Conservation (phyloP, 805 yeast genomes). For the Metschnikowia orientalis region DNA sequence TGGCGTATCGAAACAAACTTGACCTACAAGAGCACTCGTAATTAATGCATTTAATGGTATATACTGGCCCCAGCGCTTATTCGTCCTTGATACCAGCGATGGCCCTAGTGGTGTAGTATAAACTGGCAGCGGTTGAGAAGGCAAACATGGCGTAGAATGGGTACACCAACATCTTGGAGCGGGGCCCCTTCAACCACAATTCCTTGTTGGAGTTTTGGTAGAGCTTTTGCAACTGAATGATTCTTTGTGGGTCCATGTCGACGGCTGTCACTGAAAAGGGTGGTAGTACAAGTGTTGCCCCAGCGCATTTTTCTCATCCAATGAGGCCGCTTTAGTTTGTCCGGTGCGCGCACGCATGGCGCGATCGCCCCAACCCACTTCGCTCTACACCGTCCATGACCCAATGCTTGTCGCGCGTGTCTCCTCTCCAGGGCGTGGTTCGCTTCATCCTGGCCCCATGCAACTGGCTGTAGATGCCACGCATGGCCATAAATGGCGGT, state of each 20-base stretch:
- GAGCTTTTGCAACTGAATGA: conserved; percentile 41
- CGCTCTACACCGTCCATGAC: no score
- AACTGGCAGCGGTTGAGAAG: conserved; percentile 60
- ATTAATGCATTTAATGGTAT: conserved; percentile 7
- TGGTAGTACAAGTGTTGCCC: conserved; percentile 1
- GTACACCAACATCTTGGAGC: conserved; percentile 63
- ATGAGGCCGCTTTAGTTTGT: conserved; percentile 9
- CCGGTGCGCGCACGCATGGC: conserved; percentile 12
- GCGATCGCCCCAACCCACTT: conserved; percentile 3
- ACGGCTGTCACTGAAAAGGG: conserved; percentile 4
- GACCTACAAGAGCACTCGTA: conserved; percentile 3
- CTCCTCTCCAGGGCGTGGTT: no score
- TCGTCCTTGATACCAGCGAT: conserved; percentile 54
- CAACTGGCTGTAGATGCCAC: no score
- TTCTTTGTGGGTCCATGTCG: conserved; percentile 45
- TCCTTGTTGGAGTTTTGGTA: conserved; percentile 40
- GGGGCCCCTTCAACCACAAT: conserved; percentile 43
- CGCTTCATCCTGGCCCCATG: no score
- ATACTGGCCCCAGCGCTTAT: conserved; percentile 11
- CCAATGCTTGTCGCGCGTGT: no score
- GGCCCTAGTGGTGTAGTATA: conserved; percentile 71
- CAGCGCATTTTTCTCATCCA: conserved; percentile 17
- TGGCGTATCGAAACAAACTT: no score
- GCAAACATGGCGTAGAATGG: conserved; percentile 77
- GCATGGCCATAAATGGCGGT: no score